Evolutionary conservation across 2,329 filamentous ascomycete species (phyloP), one percentile per base, ranked within the genome.

Genomic region (Trichoderma semiorbis): DNA sequence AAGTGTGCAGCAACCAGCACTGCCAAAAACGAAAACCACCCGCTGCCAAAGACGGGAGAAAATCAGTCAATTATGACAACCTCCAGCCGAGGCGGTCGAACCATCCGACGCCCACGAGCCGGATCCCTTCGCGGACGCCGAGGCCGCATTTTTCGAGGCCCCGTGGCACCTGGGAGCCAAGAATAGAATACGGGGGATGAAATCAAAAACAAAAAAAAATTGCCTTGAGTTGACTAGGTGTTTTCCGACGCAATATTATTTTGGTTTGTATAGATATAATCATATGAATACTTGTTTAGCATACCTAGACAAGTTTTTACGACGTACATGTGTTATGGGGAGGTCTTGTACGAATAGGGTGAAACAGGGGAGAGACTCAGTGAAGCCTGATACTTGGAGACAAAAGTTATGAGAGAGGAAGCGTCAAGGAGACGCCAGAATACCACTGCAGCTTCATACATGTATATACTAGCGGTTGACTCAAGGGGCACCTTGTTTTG

Each of bases 51-150:
- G 5, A 66, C 26, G 2, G n/a, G 47, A 14, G 72, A 70, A 32
- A 34, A 72, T 16, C 36, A 62, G 10, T 16, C 60, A n/a, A 28
- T 53, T 10, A 61, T 34, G 3, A 24, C n/a, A 10, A 18, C 32
- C n/a, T 65, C 73, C 1, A 57, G 60, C 26, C 74, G 76, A 18
- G 71, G 67, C 7, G 66, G 64, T 58, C 77, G 78, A 39, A 76
- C 75, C 11, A 74, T 75, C 14, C 77, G 77, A 55, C 78, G 79
- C 43, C 76, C 77, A 57, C 76, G 75, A 72, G 62, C 72, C 18
- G 71, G 72, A n/a, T 77, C 78, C 73, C 70, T 73, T 43, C 78
- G 78, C 34, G 77, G 77, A 28, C 78, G 77, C 58, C 75, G 78
- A n/a, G 74, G 75, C 28, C 76, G 78, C 65, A 75, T 74, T 63